phyloP scores from a whole-genome alignment of 768 basidiomycete species.

The Favolaschia claudopus region DNA sequence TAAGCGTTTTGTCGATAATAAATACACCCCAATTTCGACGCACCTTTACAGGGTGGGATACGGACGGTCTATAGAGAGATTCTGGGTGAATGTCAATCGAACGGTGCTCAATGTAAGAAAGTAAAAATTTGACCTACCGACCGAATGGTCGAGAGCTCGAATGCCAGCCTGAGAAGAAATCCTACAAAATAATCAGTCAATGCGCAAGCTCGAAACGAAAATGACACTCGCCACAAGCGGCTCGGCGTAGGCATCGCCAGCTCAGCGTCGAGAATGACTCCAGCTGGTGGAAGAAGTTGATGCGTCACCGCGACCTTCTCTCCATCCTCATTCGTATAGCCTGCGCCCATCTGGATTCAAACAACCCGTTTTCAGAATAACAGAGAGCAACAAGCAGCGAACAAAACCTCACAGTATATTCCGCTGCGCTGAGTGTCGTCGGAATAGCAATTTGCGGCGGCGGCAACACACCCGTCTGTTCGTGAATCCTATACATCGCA shows the following conservation, averaged over 20 bases:
- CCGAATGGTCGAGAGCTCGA: conserved; percentile 80
- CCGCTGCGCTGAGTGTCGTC: conserved; percentile 82
- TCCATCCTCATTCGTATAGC: conserved; percentile 75
- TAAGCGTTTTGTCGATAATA: too few relatives aligned
- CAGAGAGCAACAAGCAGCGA: too few relatives aligned
- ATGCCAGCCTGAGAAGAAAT: conserved; percentile 83
- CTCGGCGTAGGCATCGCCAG: conserved; percentile 78
- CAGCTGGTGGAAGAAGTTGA: conserved; percentile 68
- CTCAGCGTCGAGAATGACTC: conserved; percentile 81
- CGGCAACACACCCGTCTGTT: conserved; percentile 60
- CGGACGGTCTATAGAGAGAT: conserved; percentile 63
- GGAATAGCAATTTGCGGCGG: conserved; percentile 78
- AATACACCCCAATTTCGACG: too few relatives aligned
- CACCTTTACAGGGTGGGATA: conserved; percentile 69
- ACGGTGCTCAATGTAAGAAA: neutral
- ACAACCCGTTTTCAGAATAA: conserved; percentile 3
- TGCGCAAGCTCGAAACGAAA: conserved; percentile 11
- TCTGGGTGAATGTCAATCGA: conserved; percentile 48
- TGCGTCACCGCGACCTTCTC: conserved; percentile 66
- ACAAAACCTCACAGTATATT: conserved; percentile 67
- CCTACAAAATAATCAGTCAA: conserved; percentile 47
- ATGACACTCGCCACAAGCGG: conserved; percentile 65
- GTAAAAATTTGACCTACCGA: conserved; percentile 57
- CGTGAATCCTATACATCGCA: conserved; percentile 68
- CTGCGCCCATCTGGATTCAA: conserved; percentile 74